Evolutionary conservation across 1,139 yeast genomes (phyloP).

Genomic region (Candida neerlandica): DNA sequence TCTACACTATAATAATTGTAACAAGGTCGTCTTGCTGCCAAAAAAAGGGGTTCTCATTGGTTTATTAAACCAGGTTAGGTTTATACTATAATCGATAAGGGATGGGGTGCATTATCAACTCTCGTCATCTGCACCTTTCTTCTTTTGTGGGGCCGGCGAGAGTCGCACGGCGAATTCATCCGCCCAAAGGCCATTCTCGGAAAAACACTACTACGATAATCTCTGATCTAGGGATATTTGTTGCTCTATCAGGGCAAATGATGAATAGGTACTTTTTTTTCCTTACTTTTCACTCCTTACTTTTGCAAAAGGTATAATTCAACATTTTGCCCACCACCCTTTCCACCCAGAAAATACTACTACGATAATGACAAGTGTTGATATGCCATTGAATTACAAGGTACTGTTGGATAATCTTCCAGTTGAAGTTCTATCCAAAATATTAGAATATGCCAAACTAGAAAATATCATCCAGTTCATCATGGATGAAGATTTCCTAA

Average conservation of each 20-base stretch:
- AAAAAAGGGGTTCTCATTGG: too few relatives aligned
- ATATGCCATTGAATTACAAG: not conserved
- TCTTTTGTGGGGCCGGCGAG: not conserved
- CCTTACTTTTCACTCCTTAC: not conserved
- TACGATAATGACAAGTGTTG: not conserved
- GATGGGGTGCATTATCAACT: too few relatives aligned
- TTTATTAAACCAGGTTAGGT: too few relatives aligned
- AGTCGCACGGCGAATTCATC: not conserved
- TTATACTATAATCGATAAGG: too few relatives aligned
- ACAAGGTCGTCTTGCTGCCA: too few relatives aligned
- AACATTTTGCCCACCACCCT: too few relatives aligned
- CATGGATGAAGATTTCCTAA: slow-evolving; percentile 10
- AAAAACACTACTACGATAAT: not conserved
- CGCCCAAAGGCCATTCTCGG: slow-evolving; percentile 1
- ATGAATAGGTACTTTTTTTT: not conserved
- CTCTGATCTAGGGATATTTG: not conserved
- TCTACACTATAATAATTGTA: too few relatives aligned
- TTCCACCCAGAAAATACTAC: too few relatives aligned
- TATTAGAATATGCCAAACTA: slow-evolving; percentile 11
- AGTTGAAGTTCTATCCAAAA: slow-evolving; percentile 12
- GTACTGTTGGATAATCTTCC: slow-evolving; percentile 9
- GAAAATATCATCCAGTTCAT: slow-evolving; percentile 13
- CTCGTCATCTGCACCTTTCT: too few relatives aligned
- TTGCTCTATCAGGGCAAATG: not conserved
- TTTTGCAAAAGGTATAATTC: too few relatives aligned